Conservation (phyloP, 129 eudicot species). For the Oenanthe sinensis region DNA sequence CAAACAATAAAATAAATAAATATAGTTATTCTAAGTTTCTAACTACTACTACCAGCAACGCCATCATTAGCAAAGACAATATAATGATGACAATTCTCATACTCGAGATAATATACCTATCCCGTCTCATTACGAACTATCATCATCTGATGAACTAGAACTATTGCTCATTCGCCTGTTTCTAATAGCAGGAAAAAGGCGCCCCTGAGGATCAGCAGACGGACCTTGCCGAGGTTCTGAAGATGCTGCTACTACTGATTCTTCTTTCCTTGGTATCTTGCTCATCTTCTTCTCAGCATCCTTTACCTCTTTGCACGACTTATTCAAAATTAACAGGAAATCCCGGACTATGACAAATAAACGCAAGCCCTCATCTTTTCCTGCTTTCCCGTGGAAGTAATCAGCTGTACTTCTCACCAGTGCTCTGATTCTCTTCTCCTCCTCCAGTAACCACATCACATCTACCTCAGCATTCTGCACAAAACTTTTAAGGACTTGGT, state of each 20-base stretch:
- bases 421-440: slow-evolving; percentile 78
- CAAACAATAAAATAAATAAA: not conserved
- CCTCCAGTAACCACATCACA: slow-evolving; percentile 60
- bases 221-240: slow-evolving; percentile 24
- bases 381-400: slow-evolving; percentile 83
- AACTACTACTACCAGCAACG: not conserved
- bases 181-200: slow-evolving; percentile 54
- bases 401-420: slow-evolving; percentile 77
- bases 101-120: not conserved
- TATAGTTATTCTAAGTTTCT: not conserved
- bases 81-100: not conserved
- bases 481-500: slow-evolving; percentile 42
- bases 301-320: slow-evolving; percentile 70
- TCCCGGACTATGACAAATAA: slow-evolving; percentile 81
- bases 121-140: slow-evolving; percentile 22
- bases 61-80: not conserved
- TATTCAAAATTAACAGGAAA: slow-evolving; percentile 65
- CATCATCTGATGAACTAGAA: slow-evolving; percentile 92
- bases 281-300: slow-evolving; percentile 24
- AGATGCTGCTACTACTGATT: slow-evolving; percentile 15
- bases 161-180: slow-evolving; percentile 50
- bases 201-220: slow-evolving; percentile 34
- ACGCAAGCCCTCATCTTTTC: slow-evolving; percentile 87
- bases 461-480: slow-evolving; percentile 74
- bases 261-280: slow-evolving; percentile 33